Base-by-base conservation (phyloP, 2,329 filamentous ascomycete genomes). In the Aspergillus fructus region DNA sequence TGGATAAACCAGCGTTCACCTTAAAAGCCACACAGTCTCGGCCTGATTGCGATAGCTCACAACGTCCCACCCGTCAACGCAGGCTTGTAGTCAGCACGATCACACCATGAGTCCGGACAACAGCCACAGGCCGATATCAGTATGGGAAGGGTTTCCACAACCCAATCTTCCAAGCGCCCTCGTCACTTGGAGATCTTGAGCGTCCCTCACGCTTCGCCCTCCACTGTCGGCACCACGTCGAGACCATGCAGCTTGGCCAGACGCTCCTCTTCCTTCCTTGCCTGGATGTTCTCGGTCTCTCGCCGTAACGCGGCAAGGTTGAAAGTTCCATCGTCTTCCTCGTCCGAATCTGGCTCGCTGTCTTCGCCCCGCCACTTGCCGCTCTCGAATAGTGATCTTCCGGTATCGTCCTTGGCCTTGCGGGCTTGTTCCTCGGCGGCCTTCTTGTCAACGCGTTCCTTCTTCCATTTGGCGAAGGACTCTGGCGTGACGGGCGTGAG, bases 391-490 rank as follows among this genome's bases (percentile, higher is more conserved):
- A 99, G 82, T 7, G 92, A 91, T 78, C 93, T 87, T 69, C 94
- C 94, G 19, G 94, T 99, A 21, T 93, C 93, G 68, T 99, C 94
- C 83, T 96, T 97, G 70, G 92, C 90, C 77, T 89, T 87, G 71
- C 89, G 87, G 48, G 92, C 91, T 77, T 96, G 88, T 65, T 94
- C 90, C 69, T 99, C 94, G 21, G 94, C 94, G 15, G 88, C 89
- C 83, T 96, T 97, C 87, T 99, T 99, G 76, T 92, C 87, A 66
- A 97, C 73, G 45, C 94, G 89, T 53, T 96, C 89, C 78, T 93
- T 88, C 83, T 99, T 99, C 94, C 94, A 99, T 71, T 94, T 94
- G 61, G 91, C 91, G 71, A 99, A 99, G 1, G 86, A 83, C 72
- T 99, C 94, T 2, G 88, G 89, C 1, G 90, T 99, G 61, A 99